Evolutionary conservation across 371 early-diverging fungal genomes (phyloP).

Genomic region (Amoeboaphelidium occidentale): DNA sequence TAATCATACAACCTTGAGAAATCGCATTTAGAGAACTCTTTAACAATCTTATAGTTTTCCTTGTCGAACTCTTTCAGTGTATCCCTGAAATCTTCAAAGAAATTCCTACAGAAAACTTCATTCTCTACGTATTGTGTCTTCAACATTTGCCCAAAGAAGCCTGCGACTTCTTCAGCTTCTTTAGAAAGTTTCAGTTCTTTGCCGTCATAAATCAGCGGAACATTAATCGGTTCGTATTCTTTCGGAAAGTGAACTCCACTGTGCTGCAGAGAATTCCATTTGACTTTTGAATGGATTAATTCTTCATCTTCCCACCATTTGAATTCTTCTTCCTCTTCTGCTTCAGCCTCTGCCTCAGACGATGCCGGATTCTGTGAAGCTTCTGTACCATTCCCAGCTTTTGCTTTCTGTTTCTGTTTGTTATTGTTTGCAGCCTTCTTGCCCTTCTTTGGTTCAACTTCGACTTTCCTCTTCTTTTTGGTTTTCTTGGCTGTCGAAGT

Average conservation of each 20-base stretch:
- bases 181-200: constrained; percentile 39
- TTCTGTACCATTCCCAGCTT: neutral
- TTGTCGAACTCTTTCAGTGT: constrained; percentile 33
- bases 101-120: constrained; percentile 61
- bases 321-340: constrained; percentile 1
- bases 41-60: constrained; percentile 16
- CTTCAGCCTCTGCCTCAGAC: neutral
- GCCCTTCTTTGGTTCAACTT: too few relatives aligned
- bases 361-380: neutral
- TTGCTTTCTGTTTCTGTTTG: neutral
- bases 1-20: constrained; percentile 62
- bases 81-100: constrained; percentile 58
- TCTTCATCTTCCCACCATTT: constrained; percentile 4
- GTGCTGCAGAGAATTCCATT: constrained; percentile 73
- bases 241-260: constrained; percentile 80
- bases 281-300: constrained; percentile 6
- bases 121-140: constrained; percentile 65
- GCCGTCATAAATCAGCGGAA: constrained; percentile 71
- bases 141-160: constrained; percentile 67
- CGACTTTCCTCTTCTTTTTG: too few relatives aligned
- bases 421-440: neutral
- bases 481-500: too few relatives aligned
- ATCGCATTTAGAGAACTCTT: constrained; percentile 58
- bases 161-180: constrained; percentile 78
- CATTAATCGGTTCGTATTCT: constrained; percentile 64